Percentiles rank a stretch among this genome's conserved stretches.
Conservation (phyloP, 2,329 filamentous ascomycete genomes). For the Colletotrichum zoysiae region DNA sequence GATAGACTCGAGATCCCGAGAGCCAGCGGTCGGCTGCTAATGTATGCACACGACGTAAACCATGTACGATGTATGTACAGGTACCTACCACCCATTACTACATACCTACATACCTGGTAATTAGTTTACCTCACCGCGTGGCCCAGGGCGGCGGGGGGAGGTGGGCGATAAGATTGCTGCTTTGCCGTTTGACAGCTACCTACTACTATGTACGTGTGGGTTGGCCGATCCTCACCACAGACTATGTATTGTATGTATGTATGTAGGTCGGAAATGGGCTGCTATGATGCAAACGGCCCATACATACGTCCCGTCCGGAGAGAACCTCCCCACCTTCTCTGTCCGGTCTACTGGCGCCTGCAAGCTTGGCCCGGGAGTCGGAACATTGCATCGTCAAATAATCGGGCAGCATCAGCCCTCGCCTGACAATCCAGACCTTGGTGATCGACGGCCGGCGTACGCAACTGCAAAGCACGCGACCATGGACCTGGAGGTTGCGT, state of each 20-base stretch:
- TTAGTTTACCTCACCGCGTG: background rate
- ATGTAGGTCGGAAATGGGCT: no score
- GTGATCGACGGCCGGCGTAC: constrained; percentile 30
- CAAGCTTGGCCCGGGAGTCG: background rate
- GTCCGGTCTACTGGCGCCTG: constrained; percentile 7
- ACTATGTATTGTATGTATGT: background rate
- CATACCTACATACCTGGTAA: no score
- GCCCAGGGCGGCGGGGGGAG: background rate
- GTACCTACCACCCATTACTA: no score
- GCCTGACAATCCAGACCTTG: constrained; percentile 23
- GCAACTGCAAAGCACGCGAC: constrained; percentile 37
- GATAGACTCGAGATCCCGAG: background rate
- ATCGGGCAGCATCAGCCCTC: constrained; percentile 28
- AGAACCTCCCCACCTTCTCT: constrained; percentile 16
- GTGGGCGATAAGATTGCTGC: background rate
- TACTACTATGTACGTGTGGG: background rate
- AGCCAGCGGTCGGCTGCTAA: constrained; percentile 14
- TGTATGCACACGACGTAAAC: background rate
- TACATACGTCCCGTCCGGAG: constrained; percentile 3
- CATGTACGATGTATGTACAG: no score
- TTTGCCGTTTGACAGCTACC: background rate
- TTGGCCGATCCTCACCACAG: background rate
- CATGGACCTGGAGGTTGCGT: constrained; percentile 22
- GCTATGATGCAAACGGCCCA: constrained; percentile 19
- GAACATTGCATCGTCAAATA: constrained; percentile 34